A percentile compares a stretch with the other conserved stretches of the same genome.
Conservation (phyloP, 805 yeast genomes). For the Metschnikowia dekortorum region DNA sequence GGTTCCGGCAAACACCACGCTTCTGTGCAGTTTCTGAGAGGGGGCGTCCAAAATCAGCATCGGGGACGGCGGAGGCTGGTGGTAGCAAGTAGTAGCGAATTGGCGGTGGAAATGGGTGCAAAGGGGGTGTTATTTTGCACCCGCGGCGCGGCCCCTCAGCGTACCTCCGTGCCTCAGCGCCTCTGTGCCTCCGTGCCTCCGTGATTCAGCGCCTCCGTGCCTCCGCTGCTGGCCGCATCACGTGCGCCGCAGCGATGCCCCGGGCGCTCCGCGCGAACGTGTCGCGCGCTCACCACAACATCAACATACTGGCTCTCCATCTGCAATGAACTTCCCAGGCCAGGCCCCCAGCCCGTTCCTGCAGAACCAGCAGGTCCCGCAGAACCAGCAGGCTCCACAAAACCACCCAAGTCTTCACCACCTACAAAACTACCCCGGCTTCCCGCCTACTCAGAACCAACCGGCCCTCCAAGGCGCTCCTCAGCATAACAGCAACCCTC, state of each 20-base stretch:
- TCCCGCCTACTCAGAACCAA: neutral
- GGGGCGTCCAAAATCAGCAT: neutral
- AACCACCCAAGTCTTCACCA: neutral
- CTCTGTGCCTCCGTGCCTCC: too few species aligned
- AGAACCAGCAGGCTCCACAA: neutral
- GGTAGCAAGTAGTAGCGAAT: slow-evolving; percentile 1
- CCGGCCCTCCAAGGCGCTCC: neutral
- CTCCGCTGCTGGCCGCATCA: neutral
- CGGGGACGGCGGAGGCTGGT: neutral
- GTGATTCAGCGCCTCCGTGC: too few species aligned
- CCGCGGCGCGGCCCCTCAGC: neutral
- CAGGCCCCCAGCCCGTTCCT: slow-evolving; percentile 6
- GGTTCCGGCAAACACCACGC: neutral
- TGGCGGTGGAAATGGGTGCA: neutral
- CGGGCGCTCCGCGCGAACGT: neutral
- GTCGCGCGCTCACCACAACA: neutral
- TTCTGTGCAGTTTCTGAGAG: neutral
- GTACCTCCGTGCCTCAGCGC: neutral
- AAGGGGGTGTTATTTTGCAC: neutral
- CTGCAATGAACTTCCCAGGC: slow-evolving; percentile 13
- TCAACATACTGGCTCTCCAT: neutral
- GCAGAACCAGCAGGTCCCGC: slow-evolving; percentile 7
- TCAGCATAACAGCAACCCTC: neutral
- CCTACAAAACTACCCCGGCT: slow-evolving; percentile 2
- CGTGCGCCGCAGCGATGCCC: neutral